Base-by-base conservation (phyloP, 2,329 filamentous ascomycete genomes). In the Botrytis hyacinthi region DNA sequence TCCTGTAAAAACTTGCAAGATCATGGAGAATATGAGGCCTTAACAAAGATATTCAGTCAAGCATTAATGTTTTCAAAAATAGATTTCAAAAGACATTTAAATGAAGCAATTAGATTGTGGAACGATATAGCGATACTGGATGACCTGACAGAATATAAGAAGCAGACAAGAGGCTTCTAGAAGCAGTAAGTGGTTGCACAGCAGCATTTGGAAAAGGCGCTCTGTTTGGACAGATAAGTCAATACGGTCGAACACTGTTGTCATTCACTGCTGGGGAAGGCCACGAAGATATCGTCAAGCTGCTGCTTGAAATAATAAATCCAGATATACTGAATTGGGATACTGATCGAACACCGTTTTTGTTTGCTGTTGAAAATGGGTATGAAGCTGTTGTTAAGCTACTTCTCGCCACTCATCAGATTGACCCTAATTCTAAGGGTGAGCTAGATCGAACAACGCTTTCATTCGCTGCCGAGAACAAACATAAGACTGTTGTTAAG, bases 81-180 rank as follows among this genome's bases (percentile, higher is more conserved):
- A n/a, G 48, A 51, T 10, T 0, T 0, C 10, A 0, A 0, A 51
- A 0, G 22, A n/a, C 0, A n/a, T 6, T 14, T 51, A 6, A 1
- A n/a, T 0, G 2, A 51, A 51, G 48, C 1, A 7, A n/a, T 0
- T n/a, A n/a, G 10, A 51, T 14, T 51, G 10, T 51, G 48, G 48
- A 51, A 51, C 26, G 12, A 51, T 14, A 51, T 51, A 14, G 48
- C 48, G 10, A 51, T 51, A 51, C 14, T 51, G 10, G 10, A 51
- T 14, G 48, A 51, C 12, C 3, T 51, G 10, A 0, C 0, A 6
- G 26, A n/a, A 51, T n/a, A 3, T 1, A 0, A n/a, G 10, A 51
- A 51, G 26, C 48, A 51, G 4, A 14, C n/a, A 2, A n/a, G 10
- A 51, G 26, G 0, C 10, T 51, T 5, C 5, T 26, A 26, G 9